phyloP scores from a whole-genome alignment of 352 stramenopile species.

The Phytophthora boehmeriae region DNA sequence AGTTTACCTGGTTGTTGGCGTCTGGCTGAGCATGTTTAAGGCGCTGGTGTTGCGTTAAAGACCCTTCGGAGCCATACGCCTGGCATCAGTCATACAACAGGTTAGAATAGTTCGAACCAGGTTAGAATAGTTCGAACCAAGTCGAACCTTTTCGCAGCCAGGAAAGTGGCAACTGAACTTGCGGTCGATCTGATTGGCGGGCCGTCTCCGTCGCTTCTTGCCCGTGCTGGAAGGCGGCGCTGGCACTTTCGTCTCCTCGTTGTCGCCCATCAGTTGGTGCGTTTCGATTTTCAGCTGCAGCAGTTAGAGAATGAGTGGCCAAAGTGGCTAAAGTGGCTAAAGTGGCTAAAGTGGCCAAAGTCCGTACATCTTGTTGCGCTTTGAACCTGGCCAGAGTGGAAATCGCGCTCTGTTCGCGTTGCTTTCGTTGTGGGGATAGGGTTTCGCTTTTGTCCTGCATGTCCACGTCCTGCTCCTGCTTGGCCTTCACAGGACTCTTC shows the following conservation, averaged over 20 bases:
- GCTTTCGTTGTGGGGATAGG: not conserved
- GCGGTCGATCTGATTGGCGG: conserved; percentile 81
- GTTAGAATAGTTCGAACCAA: conserved; percentile 1
- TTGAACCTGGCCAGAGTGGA: conserved; percentile 58
- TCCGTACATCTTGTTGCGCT: conserved; percentile 52
- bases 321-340: too few species aligned
- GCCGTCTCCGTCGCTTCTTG: conserved; percentile 78
- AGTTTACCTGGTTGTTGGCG: conserved; percentile 38
- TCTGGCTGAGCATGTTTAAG: conserved; percentile 63
- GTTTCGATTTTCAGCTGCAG: conserved; percentile 66
- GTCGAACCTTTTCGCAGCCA: conserved; percentile 65
- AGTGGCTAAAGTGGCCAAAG: too few species aligned
- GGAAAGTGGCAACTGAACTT: conserved; percentile 73
- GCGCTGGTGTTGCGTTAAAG: conserved; percentile 79
- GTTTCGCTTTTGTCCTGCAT: conserved; percentile 28
- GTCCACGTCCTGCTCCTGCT: conserved; percentile 21
- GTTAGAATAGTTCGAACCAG: not conserved
- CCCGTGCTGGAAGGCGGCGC: conserved; percentile 45
- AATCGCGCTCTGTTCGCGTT: conserved; percentile 13
- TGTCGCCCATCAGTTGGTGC: conserved; percentile 27
- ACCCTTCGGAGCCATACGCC: conserved; percentile 84
- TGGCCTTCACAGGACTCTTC: conserved; percentile 15
- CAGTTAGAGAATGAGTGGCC: conserved; percentile 1
- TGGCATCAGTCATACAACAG: conserved; percentile 25
- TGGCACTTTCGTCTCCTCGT: conserved; percentile 21